phyloP scores from a whole-genome alignment of 83 land plant genomes.

The Picea abies region DNA sequence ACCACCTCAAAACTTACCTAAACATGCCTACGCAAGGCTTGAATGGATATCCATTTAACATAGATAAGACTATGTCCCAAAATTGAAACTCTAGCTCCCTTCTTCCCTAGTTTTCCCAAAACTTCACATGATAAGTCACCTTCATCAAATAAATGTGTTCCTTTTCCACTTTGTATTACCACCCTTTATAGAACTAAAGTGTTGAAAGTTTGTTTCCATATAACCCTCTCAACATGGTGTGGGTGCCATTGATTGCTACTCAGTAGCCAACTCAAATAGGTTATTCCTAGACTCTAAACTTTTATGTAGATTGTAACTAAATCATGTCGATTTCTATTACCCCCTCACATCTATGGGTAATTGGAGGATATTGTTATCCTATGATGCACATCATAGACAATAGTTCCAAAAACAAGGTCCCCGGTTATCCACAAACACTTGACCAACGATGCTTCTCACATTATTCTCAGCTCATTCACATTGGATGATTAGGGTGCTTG shows the following conservation, averaged over 20 bases:
- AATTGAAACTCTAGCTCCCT: neutral
- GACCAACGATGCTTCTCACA: neutral
- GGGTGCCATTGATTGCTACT: neutral
- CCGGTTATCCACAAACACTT: too few species aligned
- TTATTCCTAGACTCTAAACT: too few species aligned
- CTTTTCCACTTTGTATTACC: neutral
- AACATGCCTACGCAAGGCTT: neutral
- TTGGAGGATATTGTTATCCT: too few species aligned
- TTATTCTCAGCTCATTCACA: too few species aligned
- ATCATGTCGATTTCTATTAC: neutral
- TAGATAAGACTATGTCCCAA: neutral
- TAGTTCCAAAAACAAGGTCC: too few species aligned
- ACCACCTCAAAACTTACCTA: neutral
- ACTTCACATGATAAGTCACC: neutral
- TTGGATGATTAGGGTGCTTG: too few species aligned
- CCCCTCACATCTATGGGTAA: neutral
- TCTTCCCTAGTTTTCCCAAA: neutral
- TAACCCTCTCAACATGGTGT: neutral
- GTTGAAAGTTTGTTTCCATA: neutral
- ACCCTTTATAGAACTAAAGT: neutral
- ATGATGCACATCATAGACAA: too few species aligned
- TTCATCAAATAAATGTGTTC: neutral
- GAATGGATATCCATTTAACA: neutral
- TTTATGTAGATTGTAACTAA: neutral
- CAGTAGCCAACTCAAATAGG: neutral